Base-by-base conservation (phyloP, 495 filamentous ascomycete species). In the Beverwykella pulmonaria region DNA sequence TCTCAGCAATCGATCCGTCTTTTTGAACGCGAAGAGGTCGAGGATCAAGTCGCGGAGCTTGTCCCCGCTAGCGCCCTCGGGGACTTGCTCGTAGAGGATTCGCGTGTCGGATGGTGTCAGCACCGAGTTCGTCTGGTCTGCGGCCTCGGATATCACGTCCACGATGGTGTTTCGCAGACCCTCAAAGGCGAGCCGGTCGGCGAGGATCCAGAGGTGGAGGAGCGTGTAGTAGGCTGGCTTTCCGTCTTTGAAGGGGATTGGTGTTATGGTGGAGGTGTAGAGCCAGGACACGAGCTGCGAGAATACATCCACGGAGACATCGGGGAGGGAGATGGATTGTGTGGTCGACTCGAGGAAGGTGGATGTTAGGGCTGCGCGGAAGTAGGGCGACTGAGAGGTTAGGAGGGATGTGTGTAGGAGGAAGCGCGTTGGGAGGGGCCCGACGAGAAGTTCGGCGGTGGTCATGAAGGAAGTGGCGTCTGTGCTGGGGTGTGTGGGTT, bases 11-110 rank as follows among this genome's bases (percentile, higher is more conserved):
- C 72, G 69, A 65, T 80, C 81, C 63, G 80, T 82, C 65, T 80
- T 80, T 71, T 82, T 82, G 72, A 77, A 81, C 32, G 75, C 78
- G 69, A 82, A 82, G 58, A 83, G 71, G 69, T 82, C 81, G 23
- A 81, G 61, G 5, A 82, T 71, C 50, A 83, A 69, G 10, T 61
- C 61, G 34, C 79, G 67, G 32, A 82, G 26, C 19, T 12, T 39
- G 17, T 44, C 39, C 5, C 39, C 39, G 3, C 69, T 70, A 34
- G 71, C 49, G 19, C 7, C 32, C 23, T 67, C 67, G 23, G 58
- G 60, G 62, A 78, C 73, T 26, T 36, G 36, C 25, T 75, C 70
- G 71, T 76, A 83, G 52, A 82, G 53, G 44, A 78, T 75, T 49
- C 72, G 69, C 29, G 80, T 82, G 64, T 82, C 81, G 39, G 65